Conservation (phyloP, 2,329 filamentous ascomycete genomes). For the Colletotrichum zoysiae region DNA sequence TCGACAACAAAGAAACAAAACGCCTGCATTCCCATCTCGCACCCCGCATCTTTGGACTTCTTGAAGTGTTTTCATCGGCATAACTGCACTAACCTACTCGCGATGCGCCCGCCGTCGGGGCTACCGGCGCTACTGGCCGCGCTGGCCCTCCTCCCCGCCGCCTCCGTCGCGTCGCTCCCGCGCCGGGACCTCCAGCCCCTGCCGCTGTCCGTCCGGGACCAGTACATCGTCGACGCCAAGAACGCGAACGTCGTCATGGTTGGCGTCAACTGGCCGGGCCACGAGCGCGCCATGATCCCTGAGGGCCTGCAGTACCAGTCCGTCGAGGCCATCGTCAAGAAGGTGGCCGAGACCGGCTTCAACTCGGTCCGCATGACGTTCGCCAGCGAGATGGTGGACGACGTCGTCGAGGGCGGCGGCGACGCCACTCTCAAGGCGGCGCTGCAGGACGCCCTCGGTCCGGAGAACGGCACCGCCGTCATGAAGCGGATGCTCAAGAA, state of each 20-base stretch:
- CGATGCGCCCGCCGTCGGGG: conserved; percentile 12
- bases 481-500: conserved; percentile 60
- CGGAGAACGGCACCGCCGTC: conserved; percentile 60
- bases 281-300: conserved; percentile 67
- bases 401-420: conserved; percentile 55
- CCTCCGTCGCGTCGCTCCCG: neutral
- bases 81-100: neutral
- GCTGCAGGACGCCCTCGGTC: conserved; percentile 56
- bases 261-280: conserved; percentile 67
- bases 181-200: neutral
- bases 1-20: neutral
- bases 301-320: conserved; percentile 68
- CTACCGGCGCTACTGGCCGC: conserved; percentile 7
- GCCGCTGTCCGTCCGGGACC: conserved; percentile 24
- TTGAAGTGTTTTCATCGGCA: neutral
- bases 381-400: conserved; percentile 68
- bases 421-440: conserved; percentile 54
- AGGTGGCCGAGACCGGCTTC: conserved; percentile 64
- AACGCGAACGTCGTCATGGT: conserved; percentile 57
- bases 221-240: conserved; percentile 63
- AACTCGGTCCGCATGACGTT: conserved; percentile 68
- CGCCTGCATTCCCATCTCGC: neutral
- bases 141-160: conserved; percentile 30
- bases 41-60: no score
- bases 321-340: conserved; percentile 60